Evolutionary conservation across 345 rosid species (phyloP), one percentile per base, ranked within the genome.

Genomic region (Bretschneidera sinensis): DNA sequence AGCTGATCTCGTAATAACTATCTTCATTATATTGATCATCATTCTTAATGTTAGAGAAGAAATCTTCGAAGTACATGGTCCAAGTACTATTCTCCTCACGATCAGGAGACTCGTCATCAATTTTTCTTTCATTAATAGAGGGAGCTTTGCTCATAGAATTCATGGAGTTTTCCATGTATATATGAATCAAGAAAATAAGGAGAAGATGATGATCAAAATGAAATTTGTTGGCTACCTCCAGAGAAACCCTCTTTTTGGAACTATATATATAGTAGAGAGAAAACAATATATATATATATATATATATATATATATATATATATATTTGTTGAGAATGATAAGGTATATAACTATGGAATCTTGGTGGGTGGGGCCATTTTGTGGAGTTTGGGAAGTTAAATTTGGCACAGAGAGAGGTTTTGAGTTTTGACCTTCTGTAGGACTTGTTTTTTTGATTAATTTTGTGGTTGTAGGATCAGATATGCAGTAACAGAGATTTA

Each of bases 41-140:
- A 13, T 66, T 61, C 6, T 17, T 48, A 10, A 6, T 17, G 13
- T 48, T 48, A 48, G 20, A 4, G 13, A 17, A 48, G 22, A 48
- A 48, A 48, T 48, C 52, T 57, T 62, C 68, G 53, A 72, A 53
- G 68, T 72, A 72, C 61, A 57, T 72, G 53, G 71, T 62, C 76
- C 76, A 72, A 18, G 66, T 65, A 52, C 76, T 67, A 39, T 13
- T 39, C 45, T 39, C 45, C 16, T 39, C 45, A 39, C 9, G 10
- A 11, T 39, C 45, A 39, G 45, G 10, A 11, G 15, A 9, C 45
- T 28, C 33, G 8, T 28, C 33, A 28, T 28, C 33, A 28, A 3
- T 28, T 28, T 3, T 28, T 28, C 8, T 28, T 28, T 8, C 33
- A 28, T 28, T 2, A 8, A 3, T 2, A 28, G 10, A 14, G 4